Percentiles rank a stretch among this genome's conserved stretches.
These are phyloP conservation scores for Castanea sativa DNA, from an alignment of 306 rosid genomes.

Conservation along the genomic window DNA sequence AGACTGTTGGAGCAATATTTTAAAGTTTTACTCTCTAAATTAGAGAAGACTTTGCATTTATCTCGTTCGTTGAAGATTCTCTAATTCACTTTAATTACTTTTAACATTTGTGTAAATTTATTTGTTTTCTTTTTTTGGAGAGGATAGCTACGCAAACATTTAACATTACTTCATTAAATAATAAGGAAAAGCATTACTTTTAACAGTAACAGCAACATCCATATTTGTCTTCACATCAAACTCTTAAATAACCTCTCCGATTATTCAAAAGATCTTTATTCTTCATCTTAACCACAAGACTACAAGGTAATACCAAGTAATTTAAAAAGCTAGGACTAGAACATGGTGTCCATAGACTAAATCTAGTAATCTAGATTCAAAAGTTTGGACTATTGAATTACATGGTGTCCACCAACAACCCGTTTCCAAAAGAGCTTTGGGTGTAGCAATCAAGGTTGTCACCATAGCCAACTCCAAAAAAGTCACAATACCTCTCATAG, in stretches of 20 bases:
- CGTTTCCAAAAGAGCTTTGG: constrained; percentile 24
- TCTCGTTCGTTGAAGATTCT: too few species aligned
- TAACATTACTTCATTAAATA: too few species aligned
- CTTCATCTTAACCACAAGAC: not conserved
- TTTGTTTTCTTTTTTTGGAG: too few species aligned
- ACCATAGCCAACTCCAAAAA: constrained; percentile 29
- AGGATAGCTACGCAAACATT: too few species aligned
- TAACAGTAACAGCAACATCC: too few species aligned
- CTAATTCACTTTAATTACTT: too few species aligned
- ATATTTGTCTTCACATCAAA: not conserved
- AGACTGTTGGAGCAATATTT: too few species aligned
- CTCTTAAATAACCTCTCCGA: not conserved
- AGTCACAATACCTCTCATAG: constrained; percentile 39
- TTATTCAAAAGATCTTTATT: not conserved
- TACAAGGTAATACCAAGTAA: not conserved
- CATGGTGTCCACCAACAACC: constrained; percentile 1
- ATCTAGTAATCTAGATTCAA: not conserved
- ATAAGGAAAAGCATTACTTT: too few species aligned
- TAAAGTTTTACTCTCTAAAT: too few species aligned
- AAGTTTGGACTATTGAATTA: not conserved
- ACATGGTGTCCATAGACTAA: too few species aligned
- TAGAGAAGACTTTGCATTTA: too few species aligned
- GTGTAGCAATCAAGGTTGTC: constrained; percentile 40
- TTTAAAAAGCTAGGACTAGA: not conserved
- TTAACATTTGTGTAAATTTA: too few species aligned